These are phyloP conservation scores for Tephrocybe sp. DNA, from an alignment of 768 basidiomycete species.

Conservation along the genomic window DNA sequence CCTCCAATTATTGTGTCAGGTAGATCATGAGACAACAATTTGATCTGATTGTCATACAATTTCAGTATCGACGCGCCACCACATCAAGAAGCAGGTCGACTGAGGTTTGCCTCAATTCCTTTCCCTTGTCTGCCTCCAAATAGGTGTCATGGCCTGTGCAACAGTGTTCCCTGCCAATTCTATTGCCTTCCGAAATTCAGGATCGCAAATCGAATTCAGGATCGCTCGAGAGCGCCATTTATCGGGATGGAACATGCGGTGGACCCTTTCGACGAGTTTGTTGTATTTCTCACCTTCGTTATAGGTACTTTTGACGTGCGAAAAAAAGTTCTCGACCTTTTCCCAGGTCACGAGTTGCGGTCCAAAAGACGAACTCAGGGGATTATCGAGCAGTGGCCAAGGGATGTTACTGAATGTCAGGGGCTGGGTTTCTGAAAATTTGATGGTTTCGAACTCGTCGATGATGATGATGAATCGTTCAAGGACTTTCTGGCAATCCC, in stretches of 20 bases:
- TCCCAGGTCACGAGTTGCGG: slow-evolving; percentile 7
- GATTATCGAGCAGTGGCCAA: slow-evolving; percentile 14
- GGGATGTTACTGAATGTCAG: slow-evolving; percentile 19
- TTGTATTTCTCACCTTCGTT: no score
- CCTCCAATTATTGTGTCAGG: no score
- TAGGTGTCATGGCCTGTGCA: slow-evolving; percentile 56
- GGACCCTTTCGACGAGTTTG: slow-evolving; percentile 48
- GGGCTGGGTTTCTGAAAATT: slow-evolving; percentile 23
- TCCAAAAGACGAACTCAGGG: background rate
- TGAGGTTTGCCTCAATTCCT: no score
- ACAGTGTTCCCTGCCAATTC: slow-evolving; percentile 57
- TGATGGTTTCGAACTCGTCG: slow-evolving; percentile 14
- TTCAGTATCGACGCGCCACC: no score
- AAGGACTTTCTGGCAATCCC: background rate
- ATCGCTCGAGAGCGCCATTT: slow-evolving; percentile 1
- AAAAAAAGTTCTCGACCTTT: slow-evolving; percentile 9
- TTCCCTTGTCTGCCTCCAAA: slow-evolving; percentile 40
- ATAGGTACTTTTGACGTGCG: background rate
- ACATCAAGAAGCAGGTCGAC: no score
- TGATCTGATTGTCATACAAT: no score
- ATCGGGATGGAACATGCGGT: slow-evolving; percentile 24
- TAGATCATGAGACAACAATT: no score
- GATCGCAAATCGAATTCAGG: slow-evolving; percentile 27
- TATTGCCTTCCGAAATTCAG: slow-evolving; percentile 35
- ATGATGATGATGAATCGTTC: slow-evolving; percentile 7